Base-by-base conservation (phyloP, 208 protist genomes). In the Trypanosoma cruzi region DNA sequence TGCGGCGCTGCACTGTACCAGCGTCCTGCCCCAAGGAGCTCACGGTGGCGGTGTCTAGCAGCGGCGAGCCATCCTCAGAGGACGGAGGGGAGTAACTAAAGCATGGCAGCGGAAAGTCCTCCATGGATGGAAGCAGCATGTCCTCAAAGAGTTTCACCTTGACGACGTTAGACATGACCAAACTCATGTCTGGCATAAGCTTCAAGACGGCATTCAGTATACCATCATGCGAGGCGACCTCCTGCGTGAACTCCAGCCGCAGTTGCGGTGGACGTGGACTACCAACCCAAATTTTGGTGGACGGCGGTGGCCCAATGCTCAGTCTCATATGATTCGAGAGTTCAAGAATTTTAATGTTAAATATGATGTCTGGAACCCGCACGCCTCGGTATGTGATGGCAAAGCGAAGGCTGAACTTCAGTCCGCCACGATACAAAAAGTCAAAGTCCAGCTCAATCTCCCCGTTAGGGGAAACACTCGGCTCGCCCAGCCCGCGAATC, bases 361-460 rank as follows among this genome's bases (percentile, higher is more conserved):
- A 94, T 26, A 89, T 71, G 31, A 94, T 84, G 65, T 90, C 82
- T 1, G 87, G 87, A 63, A 94, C 77, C 8, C 78, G 73, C 37
- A 92, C 75, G 7, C 80, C 77, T 28, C 83, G 84, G 55, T 90
- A 92, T 8, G 71, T 76, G 28, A 92, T 75, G 14, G 81, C 46
- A 60, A 96, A 93, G 57, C 84, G 81, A 36, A 96, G 82, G 54
- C 71, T 80, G 10, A 95, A 50, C 40, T 57, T 68, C 11, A 96
- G 77, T 11, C 90, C 90, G 32, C 90, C 90, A 31, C 88, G 88
- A 74, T 96, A 96, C 7, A 92, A 75, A 52, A 96, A 64, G 59
- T 96, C 84, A 68, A 96, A 94, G 77, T 92, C 86, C 53, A 96
- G 90, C 44, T 89, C 78, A 2, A 93, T 59, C 63, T 96, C 88